Conservation (phyloP, 345 rosid genomes). For the Euphorbia peplus region DNA sequence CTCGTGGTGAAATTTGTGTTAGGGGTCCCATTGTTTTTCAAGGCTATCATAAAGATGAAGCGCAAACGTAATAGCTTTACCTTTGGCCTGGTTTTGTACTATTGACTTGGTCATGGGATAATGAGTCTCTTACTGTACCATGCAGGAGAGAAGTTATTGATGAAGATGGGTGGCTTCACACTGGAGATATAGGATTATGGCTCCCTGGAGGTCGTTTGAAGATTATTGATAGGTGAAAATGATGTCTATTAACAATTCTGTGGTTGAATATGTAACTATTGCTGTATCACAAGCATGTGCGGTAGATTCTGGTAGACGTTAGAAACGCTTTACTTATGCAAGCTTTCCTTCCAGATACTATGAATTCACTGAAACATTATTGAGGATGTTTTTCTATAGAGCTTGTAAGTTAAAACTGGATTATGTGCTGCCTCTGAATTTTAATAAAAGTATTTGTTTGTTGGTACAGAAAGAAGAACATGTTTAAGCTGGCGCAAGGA, state of each 20-base stretch:
- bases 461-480: conserved; percentile 86
- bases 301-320: not conserved
- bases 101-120: conserved; percentile 1
- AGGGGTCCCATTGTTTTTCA: conserved; percentile 84
- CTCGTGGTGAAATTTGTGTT: conserved; percentile 96
- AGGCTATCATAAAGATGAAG: conserved; percentile 91
- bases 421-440: not conserved
- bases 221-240: conserved; percentile 81
- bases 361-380: conserved; percentile 3
- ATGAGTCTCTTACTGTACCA: conserved; percentile 14
- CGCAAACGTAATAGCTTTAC: conserved; percentile 60
- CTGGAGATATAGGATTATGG: conserved; percentile 96
- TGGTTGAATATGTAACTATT: not conserved
- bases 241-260: not conserved
- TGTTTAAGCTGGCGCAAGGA: conserved; percentile 96
- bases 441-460: conserved; percentile 3
- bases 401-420: not conserved
- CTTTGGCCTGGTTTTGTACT: conserved; percentile 10
- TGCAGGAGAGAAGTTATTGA: conserved; percentile 85
- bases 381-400: not conserved
- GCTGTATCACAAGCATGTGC: not conserved
- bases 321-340: not conserved
- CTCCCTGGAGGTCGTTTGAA: conserved; percentile 85
- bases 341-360: not conserved
- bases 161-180: conserved; percentile 95